Percentiles rank a stretch among this genome's conserved stretches.
These are phyloP conservation scores for Sporopachydermia cereana DNA, from an alignment of 1,139 yeast genomes.

Conservation along the genomic window DNA sequence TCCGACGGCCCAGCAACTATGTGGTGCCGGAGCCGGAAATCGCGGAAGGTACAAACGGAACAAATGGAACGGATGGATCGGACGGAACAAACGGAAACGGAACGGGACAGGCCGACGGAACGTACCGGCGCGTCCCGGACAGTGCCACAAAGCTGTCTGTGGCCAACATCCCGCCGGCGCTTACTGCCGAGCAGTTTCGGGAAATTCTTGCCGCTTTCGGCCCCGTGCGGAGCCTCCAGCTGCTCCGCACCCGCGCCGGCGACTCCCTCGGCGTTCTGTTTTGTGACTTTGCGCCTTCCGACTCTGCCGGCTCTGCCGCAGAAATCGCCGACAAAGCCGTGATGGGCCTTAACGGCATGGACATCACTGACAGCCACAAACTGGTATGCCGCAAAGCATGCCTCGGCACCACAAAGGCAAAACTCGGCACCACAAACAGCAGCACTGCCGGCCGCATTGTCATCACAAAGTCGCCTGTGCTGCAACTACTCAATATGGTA, in stretches of 20 bases:
- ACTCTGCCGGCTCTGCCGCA: slow-evolving; percentile 6
- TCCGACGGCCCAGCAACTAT: slow-evolving; percentile 54
- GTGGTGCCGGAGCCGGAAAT: slow-evolving; percentile 27
- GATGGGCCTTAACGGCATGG: slow-evolving; percentile 22
- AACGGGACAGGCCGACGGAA: neutral
- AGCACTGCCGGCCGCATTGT: neutral
- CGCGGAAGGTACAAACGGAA: neutral
- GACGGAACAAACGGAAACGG: neutral
- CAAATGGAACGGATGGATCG: neutral
- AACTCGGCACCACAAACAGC: neutral
- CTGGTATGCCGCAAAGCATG: slow-evolving; percentile 26
- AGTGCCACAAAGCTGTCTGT: slow-evolving; percentile 26
- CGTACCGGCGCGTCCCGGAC: slow-evolving; percentile 17
- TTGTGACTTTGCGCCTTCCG: slow-evolving; percentile 24
- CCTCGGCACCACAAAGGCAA: slow-evolving; percentile 21
- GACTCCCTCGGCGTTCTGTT: slow-evolving; percentile 35
- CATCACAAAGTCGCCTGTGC: slow-evolving; percentile 34
- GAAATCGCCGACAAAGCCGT: slow-evolving; percentile 20
- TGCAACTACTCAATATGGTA: slow-evolving; percentile 56
- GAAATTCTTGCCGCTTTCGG: slow-evolving; percentile 30
- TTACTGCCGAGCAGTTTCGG: slow-evolving; percentile 26
- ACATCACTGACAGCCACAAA: slow-evolving; percentile 19
- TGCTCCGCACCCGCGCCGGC: slow-evolving; percentile 25
- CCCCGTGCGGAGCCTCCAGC: slow-evolving; percentile 21
- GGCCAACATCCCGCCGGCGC: slow-evolving; percentile 29